phyloP scores from a whole-genome alignment of 2,329 filamentous ascomycete species.

The Fusarium nematophilum region DNA sequence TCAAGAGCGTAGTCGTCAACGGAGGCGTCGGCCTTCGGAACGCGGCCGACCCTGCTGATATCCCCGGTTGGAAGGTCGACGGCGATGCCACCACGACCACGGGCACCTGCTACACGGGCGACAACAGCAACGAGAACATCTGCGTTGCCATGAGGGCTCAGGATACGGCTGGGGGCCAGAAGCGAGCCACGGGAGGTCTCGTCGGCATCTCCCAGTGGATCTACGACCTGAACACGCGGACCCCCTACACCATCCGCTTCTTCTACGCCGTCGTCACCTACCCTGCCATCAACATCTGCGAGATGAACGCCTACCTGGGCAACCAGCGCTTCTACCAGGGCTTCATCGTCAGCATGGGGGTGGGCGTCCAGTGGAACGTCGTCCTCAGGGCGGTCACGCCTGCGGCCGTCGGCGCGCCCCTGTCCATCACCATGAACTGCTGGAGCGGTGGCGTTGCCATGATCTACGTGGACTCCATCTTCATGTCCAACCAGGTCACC shows the following conservation, averaged over 20 bases:
- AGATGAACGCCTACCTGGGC: slow-evolving; percentile 17
- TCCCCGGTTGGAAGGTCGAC: slow-evolving; percentile 5
- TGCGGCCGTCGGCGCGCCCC: background rate
- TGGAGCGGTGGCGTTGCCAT: background rate
- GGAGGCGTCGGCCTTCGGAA: background rate
- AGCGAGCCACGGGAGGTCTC: slow-evolving; percentile 2
- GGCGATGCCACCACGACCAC: background rate
- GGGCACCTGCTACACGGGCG: background rate
- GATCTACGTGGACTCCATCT: slow-evolving; percentile 22
- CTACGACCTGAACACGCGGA: slow-evolving; percentile 1
- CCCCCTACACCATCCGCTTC: slow-evolving; percentile 25
- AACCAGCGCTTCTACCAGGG: background rate
- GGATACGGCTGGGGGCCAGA: background rate
- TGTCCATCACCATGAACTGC: slow-evolving; percentile 13
- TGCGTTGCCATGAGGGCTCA: slow-evolving; percentile 1
- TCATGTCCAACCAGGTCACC: slow-evolving; percentile 25
- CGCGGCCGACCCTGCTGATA: background rate
- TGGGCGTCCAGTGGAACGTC: background rate
- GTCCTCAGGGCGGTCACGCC: slow-evolving; percentile 1
- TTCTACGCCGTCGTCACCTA: slow-evolving; percentile 14
- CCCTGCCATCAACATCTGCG: slow-evolving; percentile 1
- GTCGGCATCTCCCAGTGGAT: slow-evolving; percentile 15
- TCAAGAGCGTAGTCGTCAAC: slow-evolving; percentile 1
- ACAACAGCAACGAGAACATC: slow-evolving; percentile 1
- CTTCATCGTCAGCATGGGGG: background rate